These are phyloP conservation scores for Meyerozyma smithsonii DNA, from an alignment of 1,139 yeast species.

Conservation along the genomic window DNA sequence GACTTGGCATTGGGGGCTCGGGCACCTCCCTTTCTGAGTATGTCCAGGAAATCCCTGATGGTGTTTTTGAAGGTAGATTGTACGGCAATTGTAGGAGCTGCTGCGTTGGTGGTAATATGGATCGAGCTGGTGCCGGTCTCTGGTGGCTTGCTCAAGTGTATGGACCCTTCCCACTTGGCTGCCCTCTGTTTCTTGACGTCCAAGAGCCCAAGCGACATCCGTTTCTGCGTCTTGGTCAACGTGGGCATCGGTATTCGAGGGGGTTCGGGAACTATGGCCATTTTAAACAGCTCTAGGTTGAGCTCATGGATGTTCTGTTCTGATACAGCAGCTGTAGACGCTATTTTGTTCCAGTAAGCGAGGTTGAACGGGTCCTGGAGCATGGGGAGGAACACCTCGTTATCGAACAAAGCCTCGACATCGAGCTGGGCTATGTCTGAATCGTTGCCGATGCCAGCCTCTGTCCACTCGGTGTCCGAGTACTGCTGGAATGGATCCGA, in stretches of 20 bases:
- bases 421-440: not conserved
- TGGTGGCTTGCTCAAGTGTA: slow-evolving; percentile 27
- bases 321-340: not conserved
- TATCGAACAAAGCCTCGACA: not conserved
- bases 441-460: not conserved
- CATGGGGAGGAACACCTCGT: not conserved
- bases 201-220: slow-evolving; percentile 32
- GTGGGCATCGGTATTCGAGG: slow-evolving; percentile 14
- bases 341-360: not conserved
- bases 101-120: slow-evolving; percentile 31
- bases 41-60: slow-evolving; percentile 12
- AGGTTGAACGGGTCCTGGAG: not conserved
- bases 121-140: slow-evolving; percentile 28
- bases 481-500: not conserved
- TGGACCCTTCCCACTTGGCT: not conserved
- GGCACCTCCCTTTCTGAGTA: slow-evolving; percentile 8
- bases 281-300: slow-evolving; percentile 2
- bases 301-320: not conserved
- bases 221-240: slow-evolving; percentile 20
- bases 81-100: slow-evolving; percentile 7
- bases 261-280: not conserved
- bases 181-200: slow-evolving; percentile 9
- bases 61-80: slow-evolving; percentile 6
- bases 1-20: no score
- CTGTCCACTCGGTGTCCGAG: not conserved